Evolutionary conservation across 495 filamentous ascomycete genomes (phyloP).

Genomic region (Thermothielavioides terrestris): DNA sequence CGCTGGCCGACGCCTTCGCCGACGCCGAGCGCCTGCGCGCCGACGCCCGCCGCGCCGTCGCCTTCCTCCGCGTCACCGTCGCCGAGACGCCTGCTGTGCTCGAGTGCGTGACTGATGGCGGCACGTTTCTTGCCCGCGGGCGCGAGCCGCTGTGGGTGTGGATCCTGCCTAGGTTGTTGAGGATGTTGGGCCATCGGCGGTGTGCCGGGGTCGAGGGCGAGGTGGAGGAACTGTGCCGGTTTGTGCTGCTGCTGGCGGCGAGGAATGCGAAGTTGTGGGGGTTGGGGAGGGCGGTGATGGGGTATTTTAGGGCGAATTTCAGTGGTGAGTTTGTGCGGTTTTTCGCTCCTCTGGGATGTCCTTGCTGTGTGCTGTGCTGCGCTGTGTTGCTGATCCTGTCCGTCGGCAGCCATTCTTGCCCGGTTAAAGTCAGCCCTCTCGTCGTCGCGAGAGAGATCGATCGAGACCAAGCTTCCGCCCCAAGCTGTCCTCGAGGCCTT

Average conservation of each 20-base stretch:
- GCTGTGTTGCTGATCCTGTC: not conserved
- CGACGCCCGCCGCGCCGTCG: slow-evolving; percentile 62
- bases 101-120: slow-evolving; percentile 35
- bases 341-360: not conserved
- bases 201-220: slow-evolving; percentile 35
- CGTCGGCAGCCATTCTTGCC: slow-evolving; percentile 17
- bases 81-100: slow-evolving; percentile 65
- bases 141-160: slow-evolving; percentile 68
- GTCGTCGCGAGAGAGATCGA: not conserved
- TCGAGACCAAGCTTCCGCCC: slow-evolving; percentile 20
- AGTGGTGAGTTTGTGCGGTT: slow-evolving; percentile 23
- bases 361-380: not conserved
- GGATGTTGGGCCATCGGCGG: slow-evolving; percentile 42
- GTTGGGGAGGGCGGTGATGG: slow-evolving; percentile 33
- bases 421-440: slow-evolving; percentile 1
- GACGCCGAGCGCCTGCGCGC: slow-evolving; percentile 41
- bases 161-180: slow-evolving; percentile 58
- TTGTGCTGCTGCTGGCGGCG: slow-evolving; percentile 32
- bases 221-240: slow-evolving; percentile 44
- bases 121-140: slow-evolving; percentile 37
- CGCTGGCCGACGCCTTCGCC: slow-evolving; percentile 53
- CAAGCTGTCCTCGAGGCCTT: slow-evolving; percentile 10
- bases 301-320: slow-evolving; percentile 36
- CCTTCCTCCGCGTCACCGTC: slow-evolving; percentile 57
- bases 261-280: slow-evolving; percentile 37